These are phyloP conservation scores for Tarenaya hassleriana DNA, from an alignment of 345 rosid species.

Conservation along the genomic window DNA sequence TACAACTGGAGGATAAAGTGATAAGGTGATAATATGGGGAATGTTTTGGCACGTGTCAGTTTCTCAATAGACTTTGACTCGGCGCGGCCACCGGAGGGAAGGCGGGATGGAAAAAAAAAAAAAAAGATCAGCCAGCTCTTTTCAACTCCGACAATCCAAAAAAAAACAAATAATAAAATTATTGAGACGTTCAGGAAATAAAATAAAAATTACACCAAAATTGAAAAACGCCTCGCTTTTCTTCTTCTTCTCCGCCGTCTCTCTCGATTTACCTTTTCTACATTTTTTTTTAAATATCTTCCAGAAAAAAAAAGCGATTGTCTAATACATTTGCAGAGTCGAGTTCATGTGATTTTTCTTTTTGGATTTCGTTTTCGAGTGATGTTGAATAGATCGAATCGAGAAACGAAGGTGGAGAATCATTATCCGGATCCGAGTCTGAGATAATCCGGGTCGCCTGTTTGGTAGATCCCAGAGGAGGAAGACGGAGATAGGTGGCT, in stretches of 20 bases:
- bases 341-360: background rate
- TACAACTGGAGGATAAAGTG: no score
- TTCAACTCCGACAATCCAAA: no score
- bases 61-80: slow-evolving; percentile 19
- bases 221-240: no score
- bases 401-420: background rate
- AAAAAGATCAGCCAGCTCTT: no score
- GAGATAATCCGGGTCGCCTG: slow-evolving; percentile 6
- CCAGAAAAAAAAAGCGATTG: background rate
- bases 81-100: no score
- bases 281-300: background rate
- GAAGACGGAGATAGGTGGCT: background rate
- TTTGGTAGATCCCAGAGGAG: slow-evolving; percentile 6
- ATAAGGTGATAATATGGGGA: no score
- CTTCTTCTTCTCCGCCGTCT: background rate
- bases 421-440: slow-evolving; percentile 10
- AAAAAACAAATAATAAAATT: no score
- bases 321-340: slow-evolving; percentile 2
- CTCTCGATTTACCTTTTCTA: background rate
- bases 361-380: slow-evolving; percentile 6
- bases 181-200: no score
- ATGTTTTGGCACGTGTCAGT: slow-evolving; percentile 18
- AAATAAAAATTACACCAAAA: no score
- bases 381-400: slow-evolving; percentile 29
- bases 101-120: no score